Evolutionary conservation across 169 alveolate species (phyloP).

Genomic region (Eimeria maxima): DNA sequence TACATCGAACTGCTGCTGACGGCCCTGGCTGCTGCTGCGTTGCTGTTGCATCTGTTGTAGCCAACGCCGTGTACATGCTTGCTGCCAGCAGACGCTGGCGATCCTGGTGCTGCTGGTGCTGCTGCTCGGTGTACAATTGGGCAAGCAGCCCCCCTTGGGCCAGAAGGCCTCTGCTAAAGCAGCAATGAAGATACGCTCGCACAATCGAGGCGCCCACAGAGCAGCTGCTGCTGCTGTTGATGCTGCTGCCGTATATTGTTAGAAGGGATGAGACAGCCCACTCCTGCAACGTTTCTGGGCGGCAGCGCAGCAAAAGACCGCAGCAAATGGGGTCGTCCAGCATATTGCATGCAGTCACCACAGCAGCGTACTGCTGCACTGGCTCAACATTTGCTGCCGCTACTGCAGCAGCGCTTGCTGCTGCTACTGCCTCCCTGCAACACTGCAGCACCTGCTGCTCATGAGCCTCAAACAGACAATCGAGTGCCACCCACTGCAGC

Average conservation of each 20-base stretch:
- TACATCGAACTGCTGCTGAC: constrained; percentile 43
- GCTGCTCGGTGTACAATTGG: constrained; percentile 23
- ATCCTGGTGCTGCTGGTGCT: constrained; percentile 51
- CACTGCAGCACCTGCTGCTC: constrained; percentile 64
- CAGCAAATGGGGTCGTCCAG: constrained; percentile 33
- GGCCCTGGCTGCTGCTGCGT: constrained; percentile 30
- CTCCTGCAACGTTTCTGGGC: constrained; percentile 27
- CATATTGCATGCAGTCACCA: constrained; percentile 17
- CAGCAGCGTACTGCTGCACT: constrained; percentile 23
- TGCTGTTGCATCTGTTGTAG: constrained; percentile 49
- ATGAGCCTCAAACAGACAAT: constrained; percentile 39
- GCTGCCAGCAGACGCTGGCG: constrained; percentile 38
- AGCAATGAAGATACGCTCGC: constrained; percentile 73
- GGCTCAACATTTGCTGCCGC: not conserved
- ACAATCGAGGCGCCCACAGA: constrained; percentile 14
- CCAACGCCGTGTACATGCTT: constrained; percentile 63
- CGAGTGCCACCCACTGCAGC: constrained; percentile 69
- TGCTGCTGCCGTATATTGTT: constrained; percentile 6
- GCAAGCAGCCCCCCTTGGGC: constrained; percentile 49
- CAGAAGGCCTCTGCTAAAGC: constrained; percentile 60
- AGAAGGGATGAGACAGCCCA: constrained; percentile 42
- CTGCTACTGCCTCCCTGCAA: constrained; percentile 54
- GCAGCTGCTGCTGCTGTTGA: constrained; percentile 36
- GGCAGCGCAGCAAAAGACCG: constrained; percentile 59
- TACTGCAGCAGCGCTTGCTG: constrained; percentile 5